These are phyloP conservation scores for Solanum appendiculatum DNA, from an alignment of 257 asterid genomes.

Conservation along the genomic window DNA sequence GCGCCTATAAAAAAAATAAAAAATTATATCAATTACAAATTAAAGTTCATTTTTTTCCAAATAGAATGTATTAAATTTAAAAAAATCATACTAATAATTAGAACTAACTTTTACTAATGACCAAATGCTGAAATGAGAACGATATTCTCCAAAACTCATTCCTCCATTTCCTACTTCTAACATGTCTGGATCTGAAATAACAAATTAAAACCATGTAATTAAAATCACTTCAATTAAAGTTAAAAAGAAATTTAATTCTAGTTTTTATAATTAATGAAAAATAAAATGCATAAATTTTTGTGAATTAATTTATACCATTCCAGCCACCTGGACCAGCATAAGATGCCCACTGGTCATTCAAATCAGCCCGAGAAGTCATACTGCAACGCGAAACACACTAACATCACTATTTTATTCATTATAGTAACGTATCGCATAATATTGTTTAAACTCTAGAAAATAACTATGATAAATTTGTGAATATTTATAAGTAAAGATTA, in stretches of 20 bases:
- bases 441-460: background rate
- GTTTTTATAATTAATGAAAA: background rate
- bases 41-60: background rate
- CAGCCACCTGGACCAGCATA: conserved; percentile 93
- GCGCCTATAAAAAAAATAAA: conserved; percentile 46
- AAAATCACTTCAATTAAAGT: background rate
- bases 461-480: background rate
- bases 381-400: conserved; percentile 14
- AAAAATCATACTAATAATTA: background rate
- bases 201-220: background rate
- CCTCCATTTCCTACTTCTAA: conserved; percentile 98
- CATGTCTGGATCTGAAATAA: conserved; percentile 83
- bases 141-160: conserved; percentile 60
- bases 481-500: background rate
- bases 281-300: background rate
- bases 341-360: conserved; percentile 77
- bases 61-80: background rate
- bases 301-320: conserved; percentile 48
- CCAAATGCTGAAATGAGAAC: conserved; percentile 97
- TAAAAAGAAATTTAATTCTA: background rate
- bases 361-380: conserved; percentile 77
- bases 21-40: background rate
- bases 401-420: background rate
- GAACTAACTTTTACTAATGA: conserved; percentile 66
- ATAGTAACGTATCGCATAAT: background rate